Base-by-base conservation (phyloP, 352 stramenopile genomes). In the Pythium periplocum region DNA sequence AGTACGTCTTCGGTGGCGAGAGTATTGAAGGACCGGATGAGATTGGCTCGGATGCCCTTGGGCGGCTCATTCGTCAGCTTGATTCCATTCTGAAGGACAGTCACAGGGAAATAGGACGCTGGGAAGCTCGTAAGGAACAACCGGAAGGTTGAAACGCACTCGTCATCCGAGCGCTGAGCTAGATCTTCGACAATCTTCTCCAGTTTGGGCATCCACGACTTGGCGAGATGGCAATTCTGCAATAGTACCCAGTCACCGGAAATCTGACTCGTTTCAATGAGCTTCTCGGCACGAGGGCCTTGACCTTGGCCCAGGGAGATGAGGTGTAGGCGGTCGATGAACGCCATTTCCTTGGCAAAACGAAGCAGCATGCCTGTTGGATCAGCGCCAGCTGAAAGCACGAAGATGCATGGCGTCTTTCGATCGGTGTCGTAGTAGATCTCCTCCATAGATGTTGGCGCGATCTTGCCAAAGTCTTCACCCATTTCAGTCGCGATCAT, bases 221-320 rank as follows among this genome's bases (percentile, higher is more conserved):
- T 97, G 7, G 92, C 93, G 6, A 98, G 71, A 59, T 98, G 94
- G 61, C 92, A 98, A 51, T 98, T 98, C 49, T 98, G 92, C 6
- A 98, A 64, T 40, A 98, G 53, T 10, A 98, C 92, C 93, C 93
- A 98, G 71, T 98, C 92, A 0, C 90, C 92, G 0, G 76, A 83
- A 4, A 69, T 59, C 17, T 90, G 86, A 30, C 81, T 90, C 12
- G 59, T 75, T 51, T 96, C 78, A 33, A 98, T 97, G 2, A 98
- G 78, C 41, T 88, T 74, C 56, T 97, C 86, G 1, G 92, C 93
- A 4, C 88, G 83, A 4, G 91, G 87, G 1, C 89, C 91, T 68
- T 98, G 93, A 10, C 92, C 93, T 51, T 98, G 92, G 0, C 91
- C 92, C 1, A 98, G 69, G 17, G 92, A 97, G 46, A 97, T 96